Percentiles rank a stretch among this genome's conserved stretches.
phyloP scores from a whole-genome alignment of 176 grass and related monocot genomes.

The Pontederia crassipes region DNA sequence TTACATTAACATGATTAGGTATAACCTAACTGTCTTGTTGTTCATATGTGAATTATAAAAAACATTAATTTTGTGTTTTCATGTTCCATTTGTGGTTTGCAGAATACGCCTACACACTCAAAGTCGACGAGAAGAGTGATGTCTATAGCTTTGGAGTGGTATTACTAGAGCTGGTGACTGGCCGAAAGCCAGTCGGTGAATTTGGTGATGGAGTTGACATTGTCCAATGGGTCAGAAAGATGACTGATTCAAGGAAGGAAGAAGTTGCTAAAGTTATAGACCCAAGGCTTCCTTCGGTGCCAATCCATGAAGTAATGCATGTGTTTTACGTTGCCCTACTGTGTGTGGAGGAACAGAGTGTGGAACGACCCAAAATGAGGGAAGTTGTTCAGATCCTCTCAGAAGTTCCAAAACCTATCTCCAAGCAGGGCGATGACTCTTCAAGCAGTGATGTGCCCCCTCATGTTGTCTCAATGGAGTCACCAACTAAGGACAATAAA shows the following conservation, averaged over 20 bases:
- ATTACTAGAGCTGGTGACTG: constrained; percentile 72
- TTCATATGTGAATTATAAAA: too few species aligned
- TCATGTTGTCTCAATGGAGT: neutral
- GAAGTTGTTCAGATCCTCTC: constrained; percentile 91
- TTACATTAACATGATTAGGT: too few species aligned
- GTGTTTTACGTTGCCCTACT: constrained; percentile 83
- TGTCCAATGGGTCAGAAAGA: constrained; percentile 83
- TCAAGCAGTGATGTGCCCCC: constrained; percentile 14
- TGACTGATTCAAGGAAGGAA: constrained; percentile 49
- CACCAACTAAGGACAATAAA: constrained; percentile 25
- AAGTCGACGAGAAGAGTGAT: constrained; percentile 94
- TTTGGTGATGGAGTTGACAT: constrained; percentile 93
- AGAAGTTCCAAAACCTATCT: constrained; percentile 45
- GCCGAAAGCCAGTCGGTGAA: constrained; percentile 87
- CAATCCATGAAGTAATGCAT: constrained; percentile 62
- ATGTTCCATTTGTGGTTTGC: neutral
- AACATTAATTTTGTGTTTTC: neutral
- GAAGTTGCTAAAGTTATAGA: constrained; percentile 66
- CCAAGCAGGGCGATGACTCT: constrained; percentile 31
- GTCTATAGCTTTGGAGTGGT: constrained; percentile 97
- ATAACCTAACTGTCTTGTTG: too few species aligned
- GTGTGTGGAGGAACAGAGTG: constrained; percentile 91
- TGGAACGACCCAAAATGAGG: constrained; percentile 83
- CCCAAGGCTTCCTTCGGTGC: constrained; percentile 65
- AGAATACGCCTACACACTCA: constrained; percentile 98